Evolutionary conservation across 2,329 filamentous ascomycete genomes (phyloP).

Genomic region (Paraphoma sp.): DNA sequence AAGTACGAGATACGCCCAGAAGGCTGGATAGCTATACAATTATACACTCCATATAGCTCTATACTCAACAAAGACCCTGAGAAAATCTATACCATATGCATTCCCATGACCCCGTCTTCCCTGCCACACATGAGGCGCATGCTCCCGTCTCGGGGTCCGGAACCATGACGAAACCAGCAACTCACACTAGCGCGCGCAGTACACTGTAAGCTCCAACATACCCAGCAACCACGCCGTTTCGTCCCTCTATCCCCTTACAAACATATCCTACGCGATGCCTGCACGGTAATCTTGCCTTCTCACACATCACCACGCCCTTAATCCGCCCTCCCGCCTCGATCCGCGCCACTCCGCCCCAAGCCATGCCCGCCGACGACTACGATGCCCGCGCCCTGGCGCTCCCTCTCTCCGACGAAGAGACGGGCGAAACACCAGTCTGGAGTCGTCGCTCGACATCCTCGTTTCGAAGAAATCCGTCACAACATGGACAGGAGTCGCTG

Average conservation of each 20-base stretch:
- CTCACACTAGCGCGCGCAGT: constrained; percentile 2
- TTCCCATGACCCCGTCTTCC: background rate
- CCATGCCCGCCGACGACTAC: constrained; percentile 55
- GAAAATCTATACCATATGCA: too few relatives aligned
- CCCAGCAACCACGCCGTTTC: constrained; percentile 6
- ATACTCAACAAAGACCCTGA: too few relatives aligned
- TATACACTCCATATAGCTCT: too few relatives aligned
- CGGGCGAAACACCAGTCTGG: constrained; percentile 59
- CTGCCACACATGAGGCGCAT: constrained; percentile 9
- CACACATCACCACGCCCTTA: background rate
- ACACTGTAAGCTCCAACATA: too few relatives aligned
- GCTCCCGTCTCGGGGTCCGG: constrained; percentile 12
- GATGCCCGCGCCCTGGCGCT: constrained; percentile 61
- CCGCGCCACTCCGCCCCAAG: constrained; percentile 19
- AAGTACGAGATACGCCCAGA: too few relatives aligned
- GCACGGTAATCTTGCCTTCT: constrained; percentile 4
- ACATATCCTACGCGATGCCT: background rate
- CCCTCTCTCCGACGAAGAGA: constrained; percentile 57
- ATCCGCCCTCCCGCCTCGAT: constrained; percentile 7
- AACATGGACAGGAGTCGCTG: constrained; percentile 37
- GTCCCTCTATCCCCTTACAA: background rate
- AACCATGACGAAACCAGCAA: constrained; percentile 26
- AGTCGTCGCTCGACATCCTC: constrained; percentile 52
- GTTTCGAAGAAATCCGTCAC: constrained; percentile 48
- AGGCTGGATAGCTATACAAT: too few relatives aligned